Base-by-base conservation (phyloP, 2,329 filamentous ascomycete species). In the Botrytis paeoniae region DNA sequence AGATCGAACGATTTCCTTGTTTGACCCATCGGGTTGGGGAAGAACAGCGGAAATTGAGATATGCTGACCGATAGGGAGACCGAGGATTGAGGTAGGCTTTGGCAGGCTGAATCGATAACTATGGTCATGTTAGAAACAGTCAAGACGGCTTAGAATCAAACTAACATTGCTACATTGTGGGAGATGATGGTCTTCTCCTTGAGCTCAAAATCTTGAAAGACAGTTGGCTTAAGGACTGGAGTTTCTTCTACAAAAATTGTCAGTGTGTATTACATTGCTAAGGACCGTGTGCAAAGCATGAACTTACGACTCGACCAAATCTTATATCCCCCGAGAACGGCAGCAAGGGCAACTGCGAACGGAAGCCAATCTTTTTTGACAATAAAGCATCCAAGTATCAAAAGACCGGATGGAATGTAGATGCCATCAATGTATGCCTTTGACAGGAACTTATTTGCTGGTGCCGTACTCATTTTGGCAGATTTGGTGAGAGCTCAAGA, bases 41-140 rank as follows among this genome's bases (percentile, higher is more conserved):
- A 94, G 89, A 73, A 88, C 89, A 72, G 94, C 95, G 78, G 92
- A 93, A 81, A 99, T 94, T 75, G 95, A 98, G 84, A 99, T 98
- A 87, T 99, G 96, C 86, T 99, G 96, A 81, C 96, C 96, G 85
- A 98, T 98, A 78, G 96, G 95, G 61, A 98, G 92, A 81, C 96
- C 96, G 80, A 98, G 93, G 82, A 98, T 94, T 78, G 93, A 89
- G 79, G 86, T 91, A 59, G 91, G 85, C 69, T 87, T 87, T 73
- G 95, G 95, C 59, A 99, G 93, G 77, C 88, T 88, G 86, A 98
- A 98, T 81, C 96, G 94, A 87, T 98, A 99, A 85, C 92, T 94
- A 75, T 61, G 32, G n/a, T 37, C 10, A 39, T 68, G 62, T 72
- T 69, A 72, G 32, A 45, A 32, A 29, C 16, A 35, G 22, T 59